phyloP scores from a whole-genome alignment of 2,329 filamentous ascomycete species.

The Knufia petricola region DNA sequence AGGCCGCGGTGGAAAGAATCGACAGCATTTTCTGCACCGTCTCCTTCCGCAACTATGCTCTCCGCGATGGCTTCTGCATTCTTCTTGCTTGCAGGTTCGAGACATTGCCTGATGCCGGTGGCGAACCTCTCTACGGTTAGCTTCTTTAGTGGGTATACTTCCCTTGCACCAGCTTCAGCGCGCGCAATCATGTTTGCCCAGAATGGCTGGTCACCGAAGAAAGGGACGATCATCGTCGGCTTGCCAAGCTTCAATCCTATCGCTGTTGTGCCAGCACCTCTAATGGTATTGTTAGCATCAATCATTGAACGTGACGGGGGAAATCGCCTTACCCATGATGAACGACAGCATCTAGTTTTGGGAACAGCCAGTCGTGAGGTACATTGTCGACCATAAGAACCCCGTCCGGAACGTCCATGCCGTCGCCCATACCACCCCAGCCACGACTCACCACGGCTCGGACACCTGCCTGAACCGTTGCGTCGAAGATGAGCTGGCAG shows the following conservation, averaged over 20 bases:
- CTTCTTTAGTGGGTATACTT: slow-evolving; percentile 31
- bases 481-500: slow-evolving; percentile 29
- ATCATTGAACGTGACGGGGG: too few species aligned
- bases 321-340: too few species aligned
- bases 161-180: slow-evolving; percentile 33
- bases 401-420: slow-evolving; percentile 25
- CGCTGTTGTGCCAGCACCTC: slow-evolving; percentile 31
- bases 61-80: slow-evolving; percentile 29
- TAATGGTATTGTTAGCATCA: too few species aligned
- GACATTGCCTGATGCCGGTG: slow-evolving; percentile 29
- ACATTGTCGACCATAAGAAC: slow-evolving; percentile 29
- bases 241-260: slow-evolving; percentile 29
- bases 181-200: slow-evolving; percentile 36
- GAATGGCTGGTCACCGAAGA: slow-evolving; percentile 40
- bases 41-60: slow-evolving; percentile 29
- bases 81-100: slow-evolving; percentile 25
- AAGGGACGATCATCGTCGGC: slow-evolving; percentile 32
- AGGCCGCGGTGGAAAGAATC: slow-evolving; percentile 34
- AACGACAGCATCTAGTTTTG: slow-evolving; percentile 28
- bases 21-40: slow-evolving; percentile 33
- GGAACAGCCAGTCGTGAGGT: slow-evolving; percentile 33
- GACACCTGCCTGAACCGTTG: slow-evolving; percentile 26
- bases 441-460: slow-evolving; percentile 31
- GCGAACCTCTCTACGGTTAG: slow-evolving; percentile 30
- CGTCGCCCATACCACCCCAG: slow-evolving; percentile 29